Base-by-base conservation (phyloP, 768 basidiomycete species). In the Kwoniella sp. region DNA sequence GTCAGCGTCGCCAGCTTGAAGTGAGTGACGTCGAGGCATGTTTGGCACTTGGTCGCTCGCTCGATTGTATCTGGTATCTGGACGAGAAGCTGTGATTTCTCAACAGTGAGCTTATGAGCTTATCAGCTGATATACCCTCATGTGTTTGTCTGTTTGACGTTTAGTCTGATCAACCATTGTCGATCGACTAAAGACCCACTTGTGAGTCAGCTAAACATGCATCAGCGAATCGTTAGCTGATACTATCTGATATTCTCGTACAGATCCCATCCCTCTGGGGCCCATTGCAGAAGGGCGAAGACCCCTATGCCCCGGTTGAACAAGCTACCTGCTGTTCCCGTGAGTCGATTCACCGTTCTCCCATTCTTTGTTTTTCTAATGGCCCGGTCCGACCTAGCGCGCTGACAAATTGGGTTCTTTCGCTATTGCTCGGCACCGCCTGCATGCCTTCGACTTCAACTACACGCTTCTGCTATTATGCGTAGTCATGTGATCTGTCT, bases 261-360 rank as follows among this genome's bases (percentile, higher is more conserved):
- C 77, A 93, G 90, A 90, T 95, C 57, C 95, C 94, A 26, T 94
- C 92, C 19, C 91, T 99, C 1, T 99, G 96, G 96, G 96, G 96
- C n/a, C 90, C 92, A 27, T 87, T 95, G 12, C 87, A 86, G 68
- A 91, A 90, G 76, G 87, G 87, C 44, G 94, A 96, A 67, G 95
- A 99, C 79, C 95, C 95, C 54, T 98, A 93, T 73, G 89, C 89
- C 24, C 90, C 88, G 57, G 87, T 86, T 77, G 81, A 83, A 50
- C 76, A 86, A 73, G 84, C 79, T 52, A 59, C 73, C 57, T 76
- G 79, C 71, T 73, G 71, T 61, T 67, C 69, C n/a, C 29, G 74
- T 76, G 33, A 63, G 74, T 65, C 25, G 40, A 10, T 44, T 19
- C 10, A 10, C 17, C 40, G 33, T 5, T 13, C 21, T 21, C 15